Evolutionary conservation across 2,329 filamentous ascomycete species (phyloP), one percentile per base, ranked within the genome.

Genomic region (Gliomastix tumulicola): DNA sequence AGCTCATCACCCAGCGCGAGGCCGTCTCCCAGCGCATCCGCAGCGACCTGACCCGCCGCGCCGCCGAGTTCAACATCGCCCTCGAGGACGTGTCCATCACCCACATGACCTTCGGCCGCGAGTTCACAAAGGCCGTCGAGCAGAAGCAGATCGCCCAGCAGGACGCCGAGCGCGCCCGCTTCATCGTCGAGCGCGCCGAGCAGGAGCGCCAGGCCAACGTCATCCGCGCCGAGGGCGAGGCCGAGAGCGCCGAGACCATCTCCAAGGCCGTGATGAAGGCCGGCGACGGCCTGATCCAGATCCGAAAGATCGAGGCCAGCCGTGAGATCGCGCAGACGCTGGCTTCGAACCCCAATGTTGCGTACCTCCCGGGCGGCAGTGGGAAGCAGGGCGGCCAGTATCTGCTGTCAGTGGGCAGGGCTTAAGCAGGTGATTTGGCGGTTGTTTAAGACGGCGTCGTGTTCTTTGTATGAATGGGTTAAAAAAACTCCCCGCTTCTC

Each of bases 101-200:
- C 43, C 92, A 98, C 76, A 98, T 98, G 92, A 98, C 92, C 36
- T 98, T 98, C 60, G 92, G 92, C 51, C 90, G 90, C 65, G 92
- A 98, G 67, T 98, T 98, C 74, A 98, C 92, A 43, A 86, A 87
- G 65, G 92, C 92, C 47, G 92, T 98, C 54, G 92, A 98, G 71
- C 92, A 98, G 79, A 98, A 98, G 81, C 92, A 98, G 74, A 98
- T 98, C 62, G 92, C 92, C 38, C 92, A 98, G 70, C 92, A 98
- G 68, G 92, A 98, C 59, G 92, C 92, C 45, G 92, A 98, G 75
- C 79, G 92, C 47, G 92, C 92, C 34, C 79, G 92, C 48, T 98
- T 98, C 72, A 94, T 98, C 50, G 92, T 98, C 60, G 92, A 98
- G 76, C 88, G 88, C 63, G 92, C 92, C 42, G 92, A 98, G 76